Evolutionary conservation across 768 basidiomycete genomes (phyloP).

Genomic region (Leccinum disarticulatum): DNA sequence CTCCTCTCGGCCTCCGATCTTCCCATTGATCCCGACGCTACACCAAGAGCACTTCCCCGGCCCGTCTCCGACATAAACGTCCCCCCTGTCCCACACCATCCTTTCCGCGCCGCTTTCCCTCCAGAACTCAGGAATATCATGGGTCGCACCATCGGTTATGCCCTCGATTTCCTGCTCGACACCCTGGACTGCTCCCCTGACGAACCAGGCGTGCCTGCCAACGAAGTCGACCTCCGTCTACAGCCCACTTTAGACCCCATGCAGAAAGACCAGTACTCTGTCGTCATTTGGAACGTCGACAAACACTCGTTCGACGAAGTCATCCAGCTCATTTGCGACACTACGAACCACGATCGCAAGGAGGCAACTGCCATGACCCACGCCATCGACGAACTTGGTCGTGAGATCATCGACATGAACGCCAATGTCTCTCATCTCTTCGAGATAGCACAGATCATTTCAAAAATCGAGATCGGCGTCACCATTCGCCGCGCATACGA

Average conservation of each 20-base stretch:
- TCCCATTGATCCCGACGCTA: slow-evolving; percentile 28
- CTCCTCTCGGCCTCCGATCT: slow-evolving; percentile 33
- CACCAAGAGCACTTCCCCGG: slow-evolving; percentile 42
- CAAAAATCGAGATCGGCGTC: slow-evolving; percentile 89
- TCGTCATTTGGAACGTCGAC: slow-evolving; percentile 96
- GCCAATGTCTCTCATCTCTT: slow-evolving; percentile 52
- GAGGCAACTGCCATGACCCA: slow-evolving; percentile 58
- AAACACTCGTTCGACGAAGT: slow-evolving; percentile 93
- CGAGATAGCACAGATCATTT: slow-evolving; percentile 74
- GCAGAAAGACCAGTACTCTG: slow-evolving; percentile 75
- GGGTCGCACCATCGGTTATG: slow-evolving; percentile 69
- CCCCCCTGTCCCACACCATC: slow-evolving; percentile 60
- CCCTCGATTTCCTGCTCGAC: slow-evolving; percentile 80
- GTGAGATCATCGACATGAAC: slow-evolving; percentile 82
- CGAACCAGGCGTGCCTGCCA: slow-evolving; percentile 64
- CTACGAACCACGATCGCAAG: slow-evolving; percentile 47
- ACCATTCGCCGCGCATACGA: slow-evolving; percentile 86
- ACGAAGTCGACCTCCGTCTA: slow-evolving; percentile 67
- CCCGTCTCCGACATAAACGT: slow-evolving; percentile 47
- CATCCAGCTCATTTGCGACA: slow-evolving; percentile 65
- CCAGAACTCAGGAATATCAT: slow-evolving; percentile 73
- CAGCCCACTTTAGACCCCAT: slow-evolving; percentile 79
- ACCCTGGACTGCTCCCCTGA: slow-evolving; percentile 82
- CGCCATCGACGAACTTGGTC: slow-evolving; percentile 73
- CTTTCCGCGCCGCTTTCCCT: slow-evolving; percentile 55